Percentiles rank a stretch among this genome's conserved stretches.
phyloP scores from a whole-genome alignment of 129 eudicot species.

The Glebionis coronaria region DNA sequence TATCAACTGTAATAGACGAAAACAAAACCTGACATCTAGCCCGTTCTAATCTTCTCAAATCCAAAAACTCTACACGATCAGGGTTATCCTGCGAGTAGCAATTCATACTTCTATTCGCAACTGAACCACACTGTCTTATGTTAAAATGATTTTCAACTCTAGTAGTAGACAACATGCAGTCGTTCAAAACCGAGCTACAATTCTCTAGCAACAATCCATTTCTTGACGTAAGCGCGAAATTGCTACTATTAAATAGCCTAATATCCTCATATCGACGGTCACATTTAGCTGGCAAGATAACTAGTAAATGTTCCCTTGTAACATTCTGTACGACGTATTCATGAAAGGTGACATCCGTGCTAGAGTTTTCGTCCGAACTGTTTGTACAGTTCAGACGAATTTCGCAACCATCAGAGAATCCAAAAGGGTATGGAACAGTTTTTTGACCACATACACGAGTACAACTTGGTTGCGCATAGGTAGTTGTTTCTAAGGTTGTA shows the following conservation, averaged over 20 bases:
- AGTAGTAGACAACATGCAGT: slow-evolving; percentile 35
- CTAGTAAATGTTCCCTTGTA: slow-evolving; percentile 32
- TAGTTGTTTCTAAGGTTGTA: neutral
- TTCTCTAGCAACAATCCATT: slow-evolving; percentile 53
- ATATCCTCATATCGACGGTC: slow-evolving; percentile 32
- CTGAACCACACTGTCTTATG: slow-evolving; percentile 18
- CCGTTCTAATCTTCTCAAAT: slow-evolving; percentile 10
- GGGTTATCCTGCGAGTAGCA: slow-evolving; percentile 44
- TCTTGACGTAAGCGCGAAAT: slow-evolving; percentile 44
- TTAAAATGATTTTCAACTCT: slow-evolving; percentile 35
- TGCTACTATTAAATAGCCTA: neutral
- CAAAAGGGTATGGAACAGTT: slow-evolving; percentile 60
- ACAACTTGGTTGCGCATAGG: slow-evolving; percentile 19
- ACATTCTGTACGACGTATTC: slow-evolving; percentile 43
- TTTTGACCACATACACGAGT: slow-evolving; percentile 15
- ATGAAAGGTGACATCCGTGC: slow-evolving; percentile 13
- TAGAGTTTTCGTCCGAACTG: neutral
- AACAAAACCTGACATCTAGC: slow-evolving; percentile 36
- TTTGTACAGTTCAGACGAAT: slow-evolving; percentile 46
- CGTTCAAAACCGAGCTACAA: slow-evolving; percentile 35
- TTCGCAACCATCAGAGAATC: slow-evolving; percentile 49
- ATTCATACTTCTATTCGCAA: slow-evolving; percentile 23
- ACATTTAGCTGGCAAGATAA: slow-evolving; percentile 50
- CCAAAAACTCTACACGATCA: slow-evolving; percentile 20
- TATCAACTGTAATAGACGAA: slow-evolving; percentile 47